These are phyloP conservation scores for Zoysia pacifica DNA, from an alignment of 176 grass and related monocot genomes.

Conservation along the genomic window DNA sequence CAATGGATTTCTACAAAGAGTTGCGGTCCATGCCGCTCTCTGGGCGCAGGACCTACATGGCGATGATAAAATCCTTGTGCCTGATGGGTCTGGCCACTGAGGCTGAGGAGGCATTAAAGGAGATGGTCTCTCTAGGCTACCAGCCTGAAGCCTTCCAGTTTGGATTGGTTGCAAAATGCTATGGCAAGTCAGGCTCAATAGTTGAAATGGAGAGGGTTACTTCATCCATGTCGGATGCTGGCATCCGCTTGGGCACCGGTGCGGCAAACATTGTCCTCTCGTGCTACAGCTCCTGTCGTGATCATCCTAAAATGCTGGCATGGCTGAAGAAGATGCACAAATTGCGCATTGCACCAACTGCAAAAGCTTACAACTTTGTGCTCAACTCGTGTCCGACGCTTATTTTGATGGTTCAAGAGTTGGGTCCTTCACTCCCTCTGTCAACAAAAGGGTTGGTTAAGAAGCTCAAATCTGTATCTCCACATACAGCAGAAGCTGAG, in stretches of 20 bases:
- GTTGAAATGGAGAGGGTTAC: conserved; percentile 70
- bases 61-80: conserved; percentile 75
- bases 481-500: conserved; percentile 51
- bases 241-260: conserved; percentile 52
- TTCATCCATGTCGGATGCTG: conserved; percentile 59
- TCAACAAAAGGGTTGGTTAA: conserved; percentile 42
- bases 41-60: conserved; percentile 43
- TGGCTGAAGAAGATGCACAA: conserved; percentile 70
- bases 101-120: conserved; percentile 62
- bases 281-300: conserved; percentile 64
- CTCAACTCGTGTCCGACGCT: conserved; percentile 61
- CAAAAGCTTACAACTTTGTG: conserved; percentile 62
- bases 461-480: conserved; percentile 48
- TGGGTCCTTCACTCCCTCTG: conserved; percentile 49
- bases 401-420: conserved; percentile 34
- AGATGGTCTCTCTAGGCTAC: conserved; percentile 58
- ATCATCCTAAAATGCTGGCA: conserved; percentile 47
- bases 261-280: conserved; percentile 76
- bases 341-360: conserved; percentile 30
- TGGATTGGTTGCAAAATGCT: conserved; percentile 66
- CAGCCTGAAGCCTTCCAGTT: conserved; percentile 65
- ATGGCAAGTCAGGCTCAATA: conserved; percentile 55
- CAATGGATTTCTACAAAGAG: conserved; percentile 51
- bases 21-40: conserved; percentile 47
- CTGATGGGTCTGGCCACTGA: conserved; percentile 56